phyloP scores from a whole-genome alignment of 2,329 filamentous ascomycete genomes.

The Phaeoacremonium minimum region DNA sequence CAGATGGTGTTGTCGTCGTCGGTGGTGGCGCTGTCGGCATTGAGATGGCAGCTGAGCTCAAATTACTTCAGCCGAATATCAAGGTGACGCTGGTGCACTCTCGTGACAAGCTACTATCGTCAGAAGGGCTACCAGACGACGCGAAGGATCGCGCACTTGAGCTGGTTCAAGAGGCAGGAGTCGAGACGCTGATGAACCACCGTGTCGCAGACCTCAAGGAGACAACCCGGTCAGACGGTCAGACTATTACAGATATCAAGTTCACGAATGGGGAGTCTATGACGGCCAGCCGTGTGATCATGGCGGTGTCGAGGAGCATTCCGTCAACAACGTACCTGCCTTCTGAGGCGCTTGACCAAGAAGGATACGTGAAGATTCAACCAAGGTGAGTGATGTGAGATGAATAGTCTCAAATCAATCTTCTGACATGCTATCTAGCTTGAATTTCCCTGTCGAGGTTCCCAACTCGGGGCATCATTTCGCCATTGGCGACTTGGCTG shows the following conservation, averaged over 20 bases:
- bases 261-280: conserved; percentile 59
- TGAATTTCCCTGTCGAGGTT: conserved; percentile 48
- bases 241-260: conserved; percentile 39
- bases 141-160: conserved; percentile 60
- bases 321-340: conserved; percentile 64
- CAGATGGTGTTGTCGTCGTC: conserved; percentile 63
- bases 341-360: conserved; percentile 48
- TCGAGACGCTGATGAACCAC: conserved; percentile 60
- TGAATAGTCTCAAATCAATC: no score
- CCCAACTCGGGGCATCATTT: conserved; percentile 60
- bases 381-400: conserved; percentile 49
- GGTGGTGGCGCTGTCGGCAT: conserved; percentile 76
- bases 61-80: conserved; percentile 58
- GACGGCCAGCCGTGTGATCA: conserved; percentile 60
- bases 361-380: conserved; percentile 62
- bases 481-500: conserved; percentile 64
- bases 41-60: conserved; percentile 78
- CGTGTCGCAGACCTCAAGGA: conserved; percentile 47
- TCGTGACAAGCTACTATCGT: conserved; percentile 63
- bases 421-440: conserved; percentile 26
- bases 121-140: conserved; percentile 66
- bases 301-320: conserved; percentile 60
- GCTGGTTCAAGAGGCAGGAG: conserved; percentile 56
- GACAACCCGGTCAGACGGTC: conserved; percentile 37
- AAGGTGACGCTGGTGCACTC: conserved; percentile 75